These are phyloP conservation scores for Macrophomina pseudophaseolina DNA, from an alignment of 2,329 filamentous ascomycete species.

Conservation along the genomic window DNA sequence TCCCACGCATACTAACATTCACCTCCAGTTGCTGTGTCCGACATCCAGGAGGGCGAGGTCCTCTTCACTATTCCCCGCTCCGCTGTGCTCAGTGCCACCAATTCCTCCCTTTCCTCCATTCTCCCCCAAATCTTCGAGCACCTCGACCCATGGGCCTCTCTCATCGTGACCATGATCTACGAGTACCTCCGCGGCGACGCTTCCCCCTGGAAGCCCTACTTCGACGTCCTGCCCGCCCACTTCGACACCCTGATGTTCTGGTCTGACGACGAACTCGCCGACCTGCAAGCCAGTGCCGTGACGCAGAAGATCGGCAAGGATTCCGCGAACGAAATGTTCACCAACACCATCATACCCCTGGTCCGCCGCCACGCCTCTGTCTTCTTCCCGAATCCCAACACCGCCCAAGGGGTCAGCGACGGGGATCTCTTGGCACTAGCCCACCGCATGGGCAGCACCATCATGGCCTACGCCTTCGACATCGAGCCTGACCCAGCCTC, in stretches of 20 bases:
- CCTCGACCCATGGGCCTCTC: conserved; percentile 56
- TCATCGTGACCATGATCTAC: conserved; percentile 82
- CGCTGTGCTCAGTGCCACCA: conserved; percentile 73
- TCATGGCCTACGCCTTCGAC: conserved; percentile 94
- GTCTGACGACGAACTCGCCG: conserved; percentile 69
- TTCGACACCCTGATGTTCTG: conserved; percentile 95
- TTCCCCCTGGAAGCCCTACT: conserved; percentile 79
- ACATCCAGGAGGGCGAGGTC: conserved; percentile 75
- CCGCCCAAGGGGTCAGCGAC: conserved; percentile 38
- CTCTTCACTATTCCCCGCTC: conserved; percentile 80
- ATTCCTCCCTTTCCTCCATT: conserved; percentile 67
- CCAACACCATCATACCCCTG: conserved; percentile 60
- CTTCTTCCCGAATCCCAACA: conserved; percentile 43
- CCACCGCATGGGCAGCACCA: conserved; percentile 83
- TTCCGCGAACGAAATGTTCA: conserved; percentile 73
- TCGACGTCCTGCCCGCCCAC: conserved; percentile 69
- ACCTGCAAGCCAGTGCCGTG: conserved; percentile 80
- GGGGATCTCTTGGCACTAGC: conserved; percentile 61
- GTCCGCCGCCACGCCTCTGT: conserved; percentile 46
- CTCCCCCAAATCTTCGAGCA: conserved; percentile 45
- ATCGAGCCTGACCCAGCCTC: conserved; percentile 59
- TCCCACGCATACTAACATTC: neutral
- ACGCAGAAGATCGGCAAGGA: conserved; percentile 75
- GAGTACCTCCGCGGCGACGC: conserved; percentile 65
- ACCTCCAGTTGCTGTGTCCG: conserved; percentile 67